Evolutionary conservation across 2,329 filamentous ascomycete species (phyloP), one percentile per base, ranked within the genome.

Genomic region (Elsinoe arachidis): DNA sequence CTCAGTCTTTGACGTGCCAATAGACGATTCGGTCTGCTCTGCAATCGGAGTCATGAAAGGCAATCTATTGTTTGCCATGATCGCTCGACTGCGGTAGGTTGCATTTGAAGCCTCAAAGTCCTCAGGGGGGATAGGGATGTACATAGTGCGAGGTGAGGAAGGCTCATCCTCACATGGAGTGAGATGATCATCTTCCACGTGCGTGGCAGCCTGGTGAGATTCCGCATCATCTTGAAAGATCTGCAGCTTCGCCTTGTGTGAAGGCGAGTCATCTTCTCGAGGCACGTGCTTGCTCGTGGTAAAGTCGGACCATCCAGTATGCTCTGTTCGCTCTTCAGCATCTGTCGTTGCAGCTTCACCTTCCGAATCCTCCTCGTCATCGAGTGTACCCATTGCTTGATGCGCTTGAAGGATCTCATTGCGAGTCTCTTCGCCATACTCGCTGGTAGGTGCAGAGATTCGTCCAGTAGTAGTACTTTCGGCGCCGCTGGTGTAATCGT

Each of bases 31-130:
- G 0, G 93, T 99, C 65, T 90, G 85, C 71, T 99, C 93, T 1
- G 93, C 92, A 63, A 99, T 99, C 1, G 93, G 93, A 0, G 93
- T 99, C 93, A 99, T 97, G 70, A 97, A 99, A 2, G 92, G 93
- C 9, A 97, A 78, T 56, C 91, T 86, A 72, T 91, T 96, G 67
- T 96, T 95, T 59, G 90, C 90, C 70, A 86, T 79, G 69, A 90
- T 81, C 35, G 76, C 80, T 67, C 89, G 83, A 71, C 96, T 88
- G 67, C 90, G 85, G 78, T 87, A 96, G 59, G 88, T 87, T 49
- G 85, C 81, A 58, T 81, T 86, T 14, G 62, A 60, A 15, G 89
- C 86, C 63, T 91, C 84, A 69, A 90, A 95, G 70, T 95, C 89
- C 67, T 95, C 89, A 0, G 90, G 90, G 1, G 87, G 87, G 35